Conservation (phyloP, 306 rosid genomes). For the Dalbergia cochinchinensis region DNA sequence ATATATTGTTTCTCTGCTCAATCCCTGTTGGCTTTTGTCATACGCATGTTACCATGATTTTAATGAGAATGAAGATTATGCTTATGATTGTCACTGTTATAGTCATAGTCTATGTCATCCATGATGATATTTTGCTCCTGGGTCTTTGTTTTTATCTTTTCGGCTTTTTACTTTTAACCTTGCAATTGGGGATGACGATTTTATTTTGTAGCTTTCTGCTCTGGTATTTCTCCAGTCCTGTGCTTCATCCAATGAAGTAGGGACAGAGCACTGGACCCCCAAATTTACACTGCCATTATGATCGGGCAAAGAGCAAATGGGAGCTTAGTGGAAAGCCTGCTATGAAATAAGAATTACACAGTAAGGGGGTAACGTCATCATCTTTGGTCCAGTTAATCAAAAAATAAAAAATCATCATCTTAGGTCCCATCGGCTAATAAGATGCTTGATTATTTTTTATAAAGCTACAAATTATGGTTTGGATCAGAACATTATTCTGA, state of each 20-base stretch:
- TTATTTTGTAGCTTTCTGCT: conserved; percentile 10
- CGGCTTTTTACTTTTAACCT: conserved; percentile 35
- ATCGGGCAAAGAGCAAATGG: conserved; percentile 10
- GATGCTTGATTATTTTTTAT: neutral
- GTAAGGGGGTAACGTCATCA: conserved; percentile 9
- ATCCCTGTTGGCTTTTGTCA: conserved; percentile 42
- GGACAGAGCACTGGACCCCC: conserved; percentile 34
- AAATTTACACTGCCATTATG: conserved; percentile 16
- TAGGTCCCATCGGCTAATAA: conserved; percentile 24
- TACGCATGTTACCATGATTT: conserved; percentile 71
- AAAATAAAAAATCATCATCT: conserved; percentile 17
- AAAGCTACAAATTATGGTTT: neutral
- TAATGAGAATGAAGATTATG: conserved; percentile 59
- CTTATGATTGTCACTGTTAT: conserved; percentile 57
- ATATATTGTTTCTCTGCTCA: conserved; percentile 40
- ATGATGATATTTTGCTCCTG: conserved; percentile 31
- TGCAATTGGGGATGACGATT: conserved; percentile 27
- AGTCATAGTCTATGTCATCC: conserved; percentile 42
- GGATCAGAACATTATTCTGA: neutral
- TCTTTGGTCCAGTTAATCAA: neutral
- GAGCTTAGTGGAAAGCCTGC: conserved; percentile 30
- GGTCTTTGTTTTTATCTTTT: conserved; percentile 36
- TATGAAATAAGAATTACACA: neutral
- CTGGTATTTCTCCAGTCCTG: conserved; percentile 2
- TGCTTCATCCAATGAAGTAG: conserved; percentile 40